Evolutionary conservation across 257 asterid genomes (phyloP), one percentile per base, ranked within the genome.

Genomic region (Euphrasia confusa): DNA sequence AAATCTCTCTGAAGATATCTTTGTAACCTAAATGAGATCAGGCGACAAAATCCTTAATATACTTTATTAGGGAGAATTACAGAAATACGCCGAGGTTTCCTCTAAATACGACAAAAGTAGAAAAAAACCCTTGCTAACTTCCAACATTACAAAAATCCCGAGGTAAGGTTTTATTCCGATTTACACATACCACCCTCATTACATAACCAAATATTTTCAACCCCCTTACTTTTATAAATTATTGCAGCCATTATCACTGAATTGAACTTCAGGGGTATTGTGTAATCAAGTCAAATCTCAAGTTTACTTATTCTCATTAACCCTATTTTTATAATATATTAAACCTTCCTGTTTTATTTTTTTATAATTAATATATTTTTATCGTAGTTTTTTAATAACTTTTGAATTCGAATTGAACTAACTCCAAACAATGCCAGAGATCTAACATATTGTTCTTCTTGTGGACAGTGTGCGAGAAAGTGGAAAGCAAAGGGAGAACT

Each of bases 401-500:
- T 54, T 10, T 14, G 35, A 10, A 10, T 5, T 54, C 4, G 14
- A 54, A 56, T 12, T 27, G 33, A 30, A 30, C 40, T 12, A 30
- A 56, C 44, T 32, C 14, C 24, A 32, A 55, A 27, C 3, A 30
- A 13, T 56, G 40, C 24, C 53, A 68, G 56, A 14, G 12, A 72
- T 58, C 60, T 10, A 69, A 61, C 72, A 28, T 59, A 54, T 57
- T 57, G 9, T 64, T 69, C 40, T 72, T 68, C 66, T 70, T 80
- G 61, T 76, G 74, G 54, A 64, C 64, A 92, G 98, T 92, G 72
- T 89, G 98, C 64, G 97, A 89, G 86, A 92, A 92, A 78, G 98
- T 92, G 67, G 97, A 89, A 84, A 92, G 97, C 97, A 92, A 86
- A 78, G 98, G 98, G 68, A 84, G 96, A 80, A 92, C 98, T 26